Conservation (phyloP, 768 basidiomycete species). For the Chalciporus sphaerocephalus region DNA sequence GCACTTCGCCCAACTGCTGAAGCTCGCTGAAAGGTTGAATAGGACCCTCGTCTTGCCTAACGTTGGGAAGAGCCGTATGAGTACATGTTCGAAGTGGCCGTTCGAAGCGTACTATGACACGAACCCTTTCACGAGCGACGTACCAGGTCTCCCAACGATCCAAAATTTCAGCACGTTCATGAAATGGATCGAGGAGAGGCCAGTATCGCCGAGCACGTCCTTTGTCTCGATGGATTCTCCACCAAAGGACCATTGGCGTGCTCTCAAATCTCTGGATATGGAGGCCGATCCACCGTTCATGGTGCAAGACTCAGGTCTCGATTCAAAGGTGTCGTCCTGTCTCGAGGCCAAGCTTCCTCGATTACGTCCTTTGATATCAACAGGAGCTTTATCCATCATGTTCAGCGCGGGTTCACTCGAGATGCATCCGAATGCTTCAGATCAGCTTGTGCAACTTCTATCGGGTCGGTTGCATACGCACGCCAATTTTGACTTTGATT, state of each 20-base stretch:
- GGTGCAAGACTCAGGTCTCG: constrained; percentile 1
- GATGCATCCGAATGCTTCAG: constrained; percentile 8
- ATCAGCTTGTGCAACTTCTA: constrained; percentile 14
- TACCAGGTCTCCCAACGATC: constrained; percentile 12
- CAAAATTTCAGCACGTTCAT: constrained; percentile 38
- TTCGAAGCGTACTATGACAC: constrained; percentile 50
- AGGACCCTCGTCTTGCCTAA: constrained; percentile 60
- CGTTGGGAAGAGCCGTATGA: constrained; percentile 52
- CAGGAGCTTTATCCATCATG: constrained; percentile 7
- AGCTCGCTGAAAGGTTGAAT: constrained; percentile 46
- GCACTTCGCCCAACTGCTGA: constrained; percentile 50
- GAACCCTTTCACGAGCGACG: constrained; percentile 10
- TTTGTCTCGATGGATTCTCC: constrained; percentile 34
- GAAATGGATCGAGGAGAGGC: constrained; percentile 34
- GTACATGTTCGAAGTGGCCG: constrained; percentile 45
- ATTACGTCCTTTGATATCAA: constrained; percentile 7
- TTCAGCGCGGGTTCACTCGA: constrained; percentile 5
- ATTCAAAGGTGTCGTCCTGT: constrained; percentile 19
- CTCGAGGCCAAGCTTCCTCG: constrained; percentile 16
- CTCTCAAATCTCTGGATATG: neutral
- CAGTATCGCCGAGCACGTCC: constrained; percentile 29
- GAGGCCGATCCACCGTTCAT: neutral
- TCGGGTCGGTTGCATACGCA: constrained; percentile 7
- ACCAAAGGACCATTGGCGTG: constrained; percentile 8
- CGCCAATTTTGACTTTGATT: constrained; percentile 2